Conservation (phyloP, 768 basidiomycete species). For the Suillus sp. region DNA sequence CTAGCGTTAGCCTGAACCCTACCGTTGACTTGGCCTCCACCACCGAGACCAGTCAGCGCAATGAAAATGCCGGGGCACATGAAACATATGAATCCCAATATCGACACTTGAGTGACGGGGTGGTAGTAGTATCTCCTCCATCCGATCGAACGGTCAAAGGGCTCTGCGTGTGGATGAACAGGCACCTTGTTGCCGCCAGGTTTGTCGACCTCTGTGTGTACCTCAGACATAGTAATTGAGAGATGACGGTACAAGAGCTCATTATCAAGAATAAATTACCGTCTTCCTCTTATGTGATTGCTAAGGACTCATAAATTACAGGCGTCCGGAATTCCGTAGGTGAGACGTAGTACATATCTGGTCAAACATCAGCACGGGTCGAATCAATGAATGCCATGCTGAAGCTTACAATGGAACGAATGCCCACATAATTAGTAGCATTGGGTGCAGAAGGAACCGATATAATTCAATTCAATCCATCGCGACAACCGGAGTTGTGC, state of each 20-base stretch:
- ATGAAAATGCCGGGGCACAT: constrained; percentile 75
- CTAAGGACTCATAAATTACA: background rate
- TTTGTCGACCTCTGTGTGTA: constrained; percentile 14
- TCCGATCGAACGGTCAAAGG: constrained; percentile 51
- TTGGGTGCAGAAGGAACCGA: background rate
- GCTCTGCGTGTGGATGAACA: constrained; percentile 13
- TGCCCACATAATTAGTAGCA: background rate
- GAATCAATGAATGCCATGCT: background rate
- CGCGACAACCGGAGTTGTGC: background rate
- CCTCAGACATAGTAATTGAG: constrained; percentile 24
- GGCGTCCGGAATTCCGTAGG: background rate
- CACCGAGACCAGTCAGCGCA: constrained; percentile 78
- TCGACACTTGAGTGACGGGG: constrained; percentile 42
- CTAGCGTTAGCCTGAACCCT: constrained; percentile 70
- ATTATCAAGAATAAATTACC: background rate
- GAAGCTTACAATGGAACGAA: background rate
- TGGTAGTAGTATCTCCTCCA: constrained; percentile 59
- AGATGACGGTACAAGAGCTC: background rate
- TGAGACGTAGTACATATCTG: background rate
- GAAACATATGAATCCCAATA: constrained; percentile 69
- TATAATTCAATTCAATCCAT: background rate
- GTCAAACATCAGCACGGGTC: background rate
- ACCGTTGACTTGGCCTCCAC: constrained; percentile 71
- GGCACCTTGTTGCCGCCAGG: background rate
- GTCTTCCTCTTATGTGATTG: background rate